These are phyloP conservation scores for Cinnamomum micranthum DNA, from an alignment of 164 flowering plant species.

Conservation along the genomic window DNA sequence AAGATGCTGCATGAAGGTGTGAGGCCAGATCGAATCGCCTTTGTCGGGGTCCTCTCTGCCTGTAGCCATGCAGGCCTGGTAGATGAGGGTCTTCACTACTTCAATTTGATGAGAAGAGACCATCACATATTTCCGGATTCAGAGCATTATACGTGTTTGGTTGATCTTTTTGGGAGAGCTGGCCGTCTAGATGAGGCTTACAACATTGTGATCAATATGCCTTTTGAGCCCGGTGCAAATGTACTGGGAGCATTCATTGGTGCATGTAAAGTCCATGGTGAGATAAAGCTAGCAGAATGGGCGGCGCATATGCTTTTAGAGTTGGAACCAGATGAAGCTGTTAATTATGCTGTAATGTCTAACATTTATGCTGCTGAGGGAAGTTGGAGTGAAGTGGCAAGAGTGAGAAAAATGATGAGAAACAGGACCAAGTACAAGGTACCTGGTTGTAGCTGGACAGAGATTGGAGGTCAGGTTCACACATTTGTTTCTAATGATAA, in stretches of 20 bases:
- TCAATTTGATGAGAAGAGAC: constrained; percentile 39
- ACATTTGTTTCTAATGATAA: constrained; percentile 35
- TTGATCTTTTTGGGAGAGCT: constrained; percentile 67
- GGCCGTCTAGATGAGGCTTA: constrained; percentile 56
- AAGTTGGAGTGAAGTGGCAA: constrained; percentile 49
- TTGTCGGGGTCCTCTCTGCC: constrained; percentile 62
- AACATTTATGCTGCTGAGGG: constrained; percentile 52
- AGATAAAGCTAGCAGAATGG: constrained; percentile 39
- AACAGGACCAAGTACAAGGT: constrained; percentile 30
- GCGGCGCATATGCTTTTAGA: constrained; percentile 47
- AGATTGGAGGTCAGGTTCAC: constrained; percentile 35
- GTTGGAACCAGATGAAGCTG: constrained; percentile 46
- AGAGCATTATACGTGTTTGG: constrained; percentile 63
- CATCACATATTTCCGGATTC: constrained; percentile 41
- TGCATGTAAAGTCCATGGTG: constrained; percentile 52
- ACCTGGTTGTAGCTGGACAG: constrained; percentile 67
- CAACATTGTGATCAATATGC: constrained; percentile 33
- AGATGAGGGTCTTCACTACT: constrained; percentile 45
- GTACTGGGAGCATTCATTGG: constrained; percentile 49
- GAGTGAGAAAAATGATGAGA: constrained; percentile 40
- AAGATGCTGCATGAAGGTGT: constrained; percentile 39
- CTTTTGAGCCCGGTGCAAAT: constrained; percentile 28
- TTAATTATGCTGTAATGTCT: constrained; percentile 46
- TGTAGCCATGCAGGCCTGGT: constrained; percentile 65
- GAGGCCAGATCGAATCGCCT: constrained; percentile 49